These are phyloP conservation scores for Cercospora citrullina DNA, from an alignment of 2,329 filamentous ascomycete genomes.

Conservation along the genomic window DNA sequence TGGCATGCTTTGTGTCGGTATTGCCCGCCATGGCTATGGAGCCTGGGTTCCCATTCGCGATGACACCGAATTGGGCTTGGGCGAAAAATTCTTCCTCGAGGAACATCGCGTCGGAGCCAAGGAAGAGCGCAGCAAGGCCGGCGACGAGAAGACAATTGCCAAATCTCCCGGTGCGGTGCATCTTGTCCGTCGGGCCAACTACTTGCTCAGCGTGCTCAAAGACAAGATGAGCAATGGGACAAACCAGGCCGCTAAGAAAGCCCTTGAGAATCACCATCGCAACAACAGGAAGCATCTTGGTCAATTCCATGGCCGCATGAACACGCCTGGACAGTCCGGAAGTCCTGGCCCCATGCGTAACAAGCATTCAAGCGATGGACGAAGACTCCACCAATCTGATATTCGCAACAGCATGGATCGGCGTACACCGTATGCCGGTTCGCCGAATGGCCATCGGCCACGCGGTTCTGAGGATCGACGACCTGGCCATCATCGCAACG, in stretches of 20 bases:
- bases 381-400: constrained; percentile 34
- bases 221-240: constrained; percentile 68
- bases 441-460: constrained; percentile 49
- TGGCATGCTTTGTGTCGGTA: constrained; percentile 93
- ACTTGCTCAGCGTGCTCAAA: constrained; percentile 90
- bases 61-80: constrained; percentile 79
- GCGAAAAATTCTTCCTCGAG: constrained; percentile 91
- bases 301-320: constrained; percentile 54
- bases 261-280: constrained; percentile 88
- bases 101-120: constrained; percentile 99
- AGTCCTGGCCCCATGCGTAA: constrained; percentile 63
- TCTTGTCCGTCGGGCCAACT: constrained; percentile 90
- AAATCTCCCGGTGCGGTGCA: constrained; percentile 97
- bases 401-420: constrained; percentile 43
- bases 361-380: constrained; percentile 39
- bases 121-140: constrained; percentile 78
- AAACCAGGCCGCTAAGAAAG: constrained; percentile 72
- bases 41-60: constrained; percentile 95
- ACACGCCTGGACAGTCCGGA: constrained; percentile 63
- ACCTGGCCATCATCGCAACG: constrained; percentile 42
- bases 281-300: constrained; percentile 81
- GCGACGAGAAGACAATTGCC: constrained; percentile 66
- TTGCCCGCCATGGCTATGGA: constrained; percentile 90
- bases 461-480: constrained; percentile 55
- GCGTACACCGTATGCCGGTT: constrained; percentile 41